A percentile compares a stretch with the other conserved stretches of the same genome.
These are phyloP conservation scores for Nitzschia putrida DNA, from an alignment of 108 stramenopile species.

Conservation along the genomic window DNA sequence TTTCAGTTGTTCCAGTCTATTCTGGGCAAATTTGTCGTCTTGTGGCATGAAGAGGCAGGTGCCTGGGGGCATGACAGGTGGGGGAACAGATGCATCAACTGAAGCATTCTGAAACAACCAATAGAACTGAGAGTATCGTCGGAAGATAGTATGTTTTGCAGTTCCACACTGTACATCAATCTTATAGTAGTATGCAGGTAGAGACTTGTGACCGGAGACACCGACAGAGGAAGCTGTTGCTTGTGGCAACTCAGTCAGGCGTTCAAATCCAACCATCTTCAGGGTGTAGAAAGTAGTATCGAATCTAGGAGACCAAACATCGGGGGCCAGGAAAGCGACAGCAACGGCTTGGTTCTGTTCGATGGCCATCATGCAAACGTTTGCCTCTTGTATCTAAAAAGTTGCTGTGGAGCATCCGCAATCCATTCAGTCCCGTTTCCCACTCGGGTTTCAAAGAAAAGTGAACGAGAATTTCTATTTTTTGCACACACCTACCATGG, in stretches of 20 bases:
- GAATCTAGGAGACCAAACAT: constrained; percentile 53
- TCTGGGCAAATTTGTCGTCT: constrained; percentile 44
- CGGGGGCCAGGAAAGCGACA: constrained; percentile 30
- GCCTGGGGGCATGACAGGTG: constrained; percentile 4
- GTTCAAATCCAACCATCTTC: constrained; percentile 20
- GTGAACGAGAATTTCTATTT: too few species aligned
- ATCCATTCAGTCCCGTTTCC: too few species aligned
- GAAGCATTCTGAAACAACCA: constrained; percentile 35
- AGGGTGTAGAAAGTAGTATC: constrained; percentile 42
- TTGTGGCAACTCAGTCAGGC: constrained; percentile 7
- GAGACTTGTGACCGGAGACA: constrained; percentile 23
- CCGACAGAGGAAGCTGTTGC: neutral
- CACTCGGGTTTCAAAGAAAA: too few species aligned
- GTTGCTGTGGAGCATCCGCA: too few species aligned
- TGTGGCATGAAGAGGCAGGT: constrained; percentile 41
- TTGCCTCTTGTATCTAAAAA: too few species aligned
- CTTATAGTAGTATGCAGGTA: constrained; percentile 55
- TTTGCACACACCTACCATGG: too few species aligned
- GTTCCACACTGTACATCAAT: constrained; percentile 45
- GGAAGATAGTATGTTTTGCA: constrained; percentile 15
- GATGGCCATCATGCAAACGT: too few species aligned
- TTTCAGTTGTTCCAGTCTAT: constrained; percentile 39
- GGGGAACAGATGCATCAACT: neutral
- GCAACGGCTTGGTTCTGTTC: neutral
- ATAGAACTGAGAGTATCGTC: constrained; percentile 53